These are phyloP conservation scores for Penicillium ochrochloron DNA, from an alignment of 495 filamentous ascomycete species.

Conservation along the genomic window DNA sequence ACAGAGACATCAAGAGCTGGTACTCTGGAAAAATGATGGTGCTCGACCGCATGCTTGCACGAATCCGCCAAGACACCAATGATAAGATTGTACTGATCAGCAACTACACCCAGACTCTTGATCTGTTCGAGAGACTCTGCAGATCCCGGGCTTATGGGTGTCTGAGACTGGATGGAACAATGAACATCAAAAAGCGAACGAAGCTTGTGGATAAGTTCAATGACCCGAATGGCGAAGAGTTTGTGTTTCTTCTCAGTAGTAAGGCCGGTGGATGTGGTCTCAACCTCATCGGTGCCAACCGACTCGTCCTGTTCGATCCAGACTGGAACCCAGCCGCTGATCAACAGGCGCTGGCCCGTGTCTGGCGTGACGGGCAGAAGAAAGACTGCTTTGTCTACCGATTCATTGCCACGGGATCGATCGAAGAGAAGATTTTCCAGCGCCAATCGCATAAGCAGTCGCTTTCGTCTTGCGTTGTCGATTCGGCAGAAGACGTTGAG, in stretches of 20 bases:
- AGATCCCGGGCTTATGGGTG: conserved; percentile 81
- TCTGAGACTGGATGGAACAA: conserved; percentile 90
- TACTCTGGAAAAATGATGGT: conserved; percentile 99
- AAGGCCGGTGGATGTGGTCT: conserved; percentile 97
- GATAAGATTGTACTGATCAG: conserved; percentile 99
- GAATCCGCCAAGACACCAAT: conserved; percentile 94
- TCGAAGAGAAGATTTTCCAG: conserved; percentile 99
- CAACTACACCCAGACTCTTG: conserved; percentile 96
- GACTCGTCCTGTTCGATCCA: conserved; percentile 95
- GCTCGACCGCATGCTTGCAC: conserved; percentile 95
- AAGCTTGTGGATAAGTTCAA: conserved; percentile 99
- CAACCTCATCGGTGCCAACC: conserved; percentile 96
- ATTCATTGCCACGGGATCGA: conserved; percentile 96
- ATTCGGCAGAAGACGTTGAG: conserved; percentile 95
- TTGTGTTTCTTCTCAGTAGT: conserved; percentile 92
- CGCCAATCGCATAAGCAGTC: conserved; percentile 98
- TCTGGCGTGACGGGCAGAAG: conserved; percentile 98
- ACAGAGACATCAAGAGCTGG: conserved; percentile 92
- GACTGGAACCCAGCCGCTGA: conserved; percentile 99
- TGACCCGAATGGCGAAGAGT: conserved; percentile 86
- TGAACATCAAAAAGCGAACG: conserved; percentile 95
- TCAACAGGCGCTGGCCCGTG: conserved; percentile 94
- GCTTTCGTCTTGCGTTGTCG: conserved; percentile 95
- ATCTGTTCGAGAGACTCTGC: conserved; percentile 93
- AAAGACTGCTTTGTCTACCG: conserved; percentile 99